Percentiles rank a stretch among this genome's conserved stretches.
Evolutionary conservation across 1,284 basidiomycete genomes (phyloP).

Genomic region (Cystobasidium slooffiae): DNA sequence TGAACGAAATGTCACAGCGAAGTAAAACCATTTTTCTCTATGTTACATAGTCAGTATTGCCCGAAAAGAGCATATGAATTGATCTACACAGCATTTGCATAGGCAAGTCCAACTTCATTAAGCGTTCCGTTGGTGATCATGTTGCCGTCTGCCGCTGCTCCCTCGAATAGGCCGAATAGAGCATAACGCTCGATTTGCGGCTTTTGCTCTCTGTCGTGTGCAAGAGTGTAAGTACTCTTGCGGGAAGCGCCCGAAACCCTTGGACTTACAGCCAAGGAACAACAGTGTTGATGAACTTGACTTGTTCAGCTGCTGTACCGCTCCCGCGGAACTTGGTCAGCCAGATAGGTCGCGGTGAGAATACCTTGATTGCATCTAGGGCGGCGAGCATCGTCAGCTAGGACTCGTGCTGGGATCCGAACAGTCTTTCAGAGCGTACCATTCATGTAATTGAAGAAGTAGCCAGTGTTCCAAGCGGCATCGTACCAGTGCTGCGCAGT

Average conservation of each 20-base stretch:
- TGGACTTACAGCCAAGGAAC: constrained; percentile 46
- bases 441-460: constrained; percentile 44
- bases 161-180: constrained; percentile 45
- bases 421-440: constrained; percentile 1
- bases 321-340: constrained; percentile 44
- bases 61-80: too few species aligned
- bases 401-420: background rate
- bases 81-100: constrained; percentile 6
- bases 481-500: constrained; percentile 29
- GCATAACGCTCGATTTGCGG: constrained; percentile 47
- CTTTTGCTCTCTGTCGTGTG: constrained; percentile 23
- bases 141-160: constrained; percentile 26
- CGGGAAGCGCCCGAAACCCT: background rate
- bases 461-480: constrained; percentile 32
- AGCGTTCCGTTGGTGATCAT: constrained; percentile 39
- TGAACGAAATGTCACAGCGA: too few species aligned
- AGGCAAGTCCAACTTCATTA: constrained; percentile 36
- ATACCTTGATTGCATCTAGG: constrained; percentile 28
- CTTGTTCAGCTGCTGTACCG: constrained; percentile 44
- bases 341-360: constrained; percentile 39
- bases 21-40: too few species aligned
- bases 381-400: background rate
- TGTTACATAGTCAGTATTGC: too few species aligned
- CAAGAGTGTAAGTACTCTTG: background rate
- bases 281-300: constrained; percentile 45